Evolutionary conservation across 768 basidiomycete species (phyloP).

Genomic region (Russula abietina): DNA sequence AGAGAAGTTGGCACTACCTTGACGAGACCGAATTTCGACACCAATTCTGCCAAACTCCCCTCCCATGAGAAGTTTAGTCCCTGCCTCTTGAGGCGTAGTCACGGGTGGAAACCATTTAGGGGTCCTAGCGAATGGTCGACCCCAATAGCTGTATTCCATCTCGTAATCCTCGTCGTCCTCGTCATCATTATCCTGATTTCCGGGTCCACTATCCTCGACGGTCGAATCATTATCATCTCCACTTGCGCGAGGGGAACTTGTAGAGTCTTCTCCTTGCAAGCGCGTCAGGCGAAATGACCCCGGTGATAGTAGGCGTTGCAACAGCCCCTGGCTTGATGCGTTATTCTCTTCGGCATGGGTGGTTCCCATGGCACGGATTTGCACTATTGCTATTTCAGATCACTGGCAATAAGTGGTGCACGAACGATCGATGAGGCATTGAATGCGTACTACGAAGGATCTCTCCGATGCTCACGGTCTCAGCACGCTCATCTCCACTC

Average conservation of each 20-base stretch:
- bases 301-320: slow-evolving; percentile 9
- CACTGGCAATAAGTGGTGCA: neutral
- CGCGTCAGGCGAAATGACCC: slow-evolving; percentile 12
- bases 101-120: slow-evolving; percentile 37
- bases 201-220: neutral
- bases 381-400: slow-evolving; percentile 6
- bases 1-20: slow-evolving; percentile 43
- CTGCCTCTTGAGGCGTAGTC: slow-evolving; percentile 56
- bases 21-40: slow-evolving; percentile 42
- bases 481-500: neutral
- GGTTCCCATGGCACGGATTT: neutral
- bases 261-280: neutral
- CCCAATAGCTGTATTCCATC: slow-evolving; percentile 24
- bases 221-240: neutral
- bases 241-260: neutral
- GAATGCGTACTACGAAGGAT: slow-evolving; percentile 11
- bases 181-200: slow-evolving; percentile 36
- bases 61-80: slow-evolving; percentile 57
- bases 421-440: neutral
- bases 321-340: neutral
- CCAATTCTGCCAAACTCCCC: slow-evolving; percentile 76
- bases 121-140: slow-evolving; percentile 25
- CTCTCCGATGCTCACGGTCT: slow-evolving; percentile 7
- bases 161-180: slow-evolving; percentile 27
- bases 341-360: neutral